Evolutionary conservation across 495 filamentous ascomycete species (phyloP).

Genomic region (Neurospora tetrasperma): DNA sequence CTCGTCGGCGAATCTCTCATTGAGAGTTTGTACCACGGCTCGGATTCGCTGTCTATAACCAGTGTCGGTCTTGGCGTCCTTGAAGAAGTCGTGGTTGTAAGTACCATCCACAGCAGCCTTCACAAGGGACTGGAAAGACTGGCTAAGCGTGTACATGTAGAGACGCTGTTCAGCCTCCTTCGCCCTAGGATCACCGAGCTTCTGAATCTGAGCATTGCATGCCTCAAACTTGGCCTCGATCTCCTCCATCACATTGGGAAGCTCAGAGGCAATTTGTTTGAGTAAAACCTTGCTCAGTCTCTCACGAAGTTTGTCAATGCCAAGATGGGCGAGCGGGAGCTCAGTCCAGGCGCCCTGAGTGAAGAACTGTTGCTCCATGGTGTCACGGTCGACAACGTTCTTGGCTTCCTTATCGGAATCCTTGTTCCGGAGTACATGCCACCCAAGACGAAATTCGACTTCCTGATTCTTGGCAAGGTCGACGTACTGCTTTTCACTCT

Average conservation of each 20-base stretch:
- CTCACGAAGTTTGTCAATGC: constrained; percentile 39
- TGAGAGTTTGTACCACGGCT: constrained; percentile 48
- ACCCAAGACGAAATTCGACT: constrained; percentile 52
- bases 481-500: constrained; percentile 41
- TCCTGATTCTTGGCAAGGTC: constrained; percentile 50
- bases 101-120: constrained; percentile 44
- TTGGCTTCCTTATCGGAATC: constrained; percentile 36
- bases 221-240: constrained; percentile 33
- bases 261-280: constrained; percentile 42
- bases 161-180: constrained; percentile 39
- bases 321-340: constrained; percentile 18
- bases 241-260: constrained; percentile 50
- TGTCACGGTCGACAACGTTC: constrained; percentile 29
- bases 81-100: constrained; percentile 50
- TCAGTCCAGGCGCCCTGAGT: constrained; percentile 30
- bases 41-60: constrained; percentile 46
- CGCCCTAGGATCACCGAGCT: constrained; percentile 40
- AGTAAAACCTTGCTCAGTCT: constrained; percentile 49
- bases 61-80: constrained; percentile 22
- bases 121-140: constrained; percentile 38
- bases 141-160: constrained; percentile 44
- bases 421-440: constrained; percentile 61
- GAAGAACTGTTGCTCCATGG: constrained; percentile 34
- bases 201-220: constrained; percentile 25
- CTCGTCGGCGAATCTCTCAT: constrained; percentile 43